Base-by-base conservation (phyloP, 805 yeast species). In the Sugiyamaella valdiviana region DNA sequence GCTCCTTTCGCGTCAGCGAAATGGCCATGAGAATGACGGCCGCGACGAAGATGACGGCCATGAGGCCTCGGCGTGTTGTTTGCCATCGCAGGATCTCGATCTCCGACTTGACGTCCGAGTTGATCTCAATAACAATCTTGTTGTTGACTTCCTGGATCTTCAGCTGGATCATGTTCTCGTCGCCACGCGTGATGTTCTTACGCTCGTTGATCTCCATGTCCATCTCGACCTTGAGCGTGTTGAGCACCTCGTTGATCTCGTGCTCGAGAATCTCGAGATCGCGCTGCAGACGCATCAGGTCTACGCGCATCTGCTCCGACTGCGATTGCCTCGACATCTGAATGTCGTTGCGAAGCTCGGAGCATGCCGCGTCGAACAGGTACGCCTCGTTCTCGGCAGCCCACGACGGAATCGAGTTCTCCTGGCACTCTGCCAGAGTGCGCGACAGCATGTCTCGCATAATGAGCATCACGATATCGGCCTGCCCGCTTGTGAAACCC, bases 41-140 rank as follows among this genome's bases (percentile, higher is more conserved):
- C 1, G 85, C 85, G 53, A 83, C 73, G 1, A 81, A 70, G 19
- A 85, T 65, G 29, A 89, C 82, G 1, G 93, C 86, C 39, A 85
- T 72, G 29, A 93, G 70, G 7, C 97, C 97, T 63, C 93, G 78
- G 49, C 96, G 74, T 1, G 96, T 89, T 40, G 91, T 79, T 60
- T 87, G 88, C 99, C 99, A 91, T 58, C 98, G 74, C 52, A 91
- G 73, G 50, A 82, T 79, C 66, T 91, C 99, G 49, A 88, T 85
- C 49, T 88, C 93, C 0, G 93, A 82, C 61, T 87, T 79, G 62
- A 89, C 77, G 6, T 86, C 93, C 29, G 93, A 81, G 52, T 82
- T 79, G 56, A 93, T 74, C 56, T 85, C 85, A 3, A 93, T 85
- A 20, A 85, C 79, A 51, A 91, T 90, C 56, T 87, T 82, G 66